Conservation (phyloP, 2,329 filamentous ascomycete genomes). For the Thermothelomyces thermophilus region DNA sequence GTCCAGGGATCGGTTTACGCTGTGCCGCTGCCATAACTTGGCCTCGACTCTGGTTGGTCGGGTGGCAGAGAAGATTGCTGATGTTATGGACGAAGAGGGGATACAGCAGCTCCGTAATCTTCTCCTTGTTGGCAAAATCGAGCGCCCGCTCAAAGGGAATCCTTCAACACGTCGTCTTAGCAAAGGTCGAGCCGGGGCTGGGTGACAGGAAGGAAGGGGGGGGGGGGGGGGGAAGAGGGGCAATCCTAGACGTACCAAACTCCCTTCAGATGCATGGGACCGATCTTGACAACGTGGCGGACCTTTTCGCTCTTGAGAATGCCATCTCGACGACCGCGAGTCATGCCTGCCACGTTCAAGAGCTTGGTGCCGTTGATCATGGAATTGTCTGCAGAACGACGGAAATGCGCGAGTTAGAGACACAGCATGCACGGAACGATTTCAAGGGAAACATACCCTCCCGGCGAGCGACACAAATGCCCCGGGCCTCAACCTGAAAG, state of each 20-base stretch:
- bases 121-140: slow-evolving; percentile 98
- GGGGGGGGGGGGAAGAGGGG: too few relatives aligned
- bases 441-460: slow-evolving; percentile 60
- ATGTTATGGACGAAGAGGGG: slow-evolving; percentile 98
- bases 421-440: background rate
- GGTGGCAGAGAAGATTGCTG: slow-evolving; percentile 86
- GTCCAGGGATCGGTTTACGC: slow-evolving; percentile 57
- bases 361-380: slow-evolving; percentile 99
- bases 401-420: background rate
- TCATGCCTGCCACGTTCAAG: slow-evolving; percentile 97
- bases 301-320: slow-evolving; percentile 98
- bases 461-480: slow-evolving; percentile 88
- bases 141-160: slow-evolving; percentile 97
- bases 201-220: too few relatives aligned
- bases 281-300: slow-evolving; percentile 95
- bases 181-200: too few relatives aligned
- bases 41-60: slow-evolving; percentile 75
- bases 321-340: slow-evolving; percentile 85
- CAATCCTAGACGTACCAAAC: slow-evolving; percentile 59
- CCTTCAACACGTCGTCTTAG: slow-evolving; percentile 44
- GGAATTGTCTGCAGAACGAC: slow-evolving; percentile 66
- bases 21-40: slow-evolving; percentile 83
- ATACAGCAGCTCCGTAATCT: slow-evolving; percentile 92
- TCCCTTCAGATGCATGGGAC: slow-evolving; percentile 97
- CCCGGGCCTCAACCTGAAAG: slow-evolving; percentile 94